Evolutionary conservation across 2,329 filamentous ascomycete species (phyloP), one percentile per base, ranked within the genome.

Genomic region (Blastomyces silverae): DNA sequence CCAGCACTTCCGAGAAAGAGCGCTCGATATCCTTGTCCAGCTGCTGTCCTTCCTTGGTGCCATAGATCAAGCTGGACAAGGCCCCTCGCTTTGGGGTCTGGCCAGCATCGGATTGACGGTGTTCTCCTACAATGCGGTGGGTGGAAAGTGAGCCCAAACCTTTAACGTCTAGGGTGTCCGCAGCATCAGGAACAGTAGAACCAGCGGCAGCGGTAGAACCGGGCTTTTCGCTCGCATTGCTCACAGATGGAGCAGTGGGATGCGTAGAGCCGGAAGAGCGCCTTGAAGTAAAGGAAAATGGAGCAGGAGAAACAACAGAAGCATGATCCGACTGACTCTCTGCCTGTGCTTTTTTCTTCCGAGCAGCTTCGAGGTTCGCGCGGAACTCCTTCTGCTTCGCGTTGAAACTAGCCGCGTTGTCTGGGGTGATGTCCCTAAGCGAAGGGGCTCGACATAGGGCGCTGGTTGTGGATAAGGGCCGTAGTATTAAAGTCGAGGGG

Each of bases 1-100:
- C 94, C 57, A 99, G 82, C 56, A 97, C 90, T 77, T 97, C 92
- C 62, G 90, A 95, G 80, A 97, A 99, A 75, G 90, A 95, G 65
- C 92, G 88, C 80, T 97, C 92, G 73, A 99, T 93, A 79, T 97
- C 93, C 69, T 90, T 89, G 74, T 99, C 94, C 76, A 97, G 86
- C 80, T 96, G 90, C 67, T 92, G 87, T 42, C 92, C 94, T 79
- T 97, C 93, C 74, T 94, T 92, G 17, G 94, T 99, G 73, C 94
- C 94, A 79, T 99, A 97, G 75, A 99, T 96, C 71, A 99, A 85
- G 71, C 89, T 93, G 46, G 90, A 89, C 65, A 99, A 79, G 50
- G 90, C 86, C 20, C 85, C 89, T 67, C 89, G 89, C 75, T 88
- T 89, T 64, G 84, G 80, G 62, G 82, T 74, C 69, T 86, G 83